Evolutionary conservation across 2,329 filamentous ascomycete species (phyloP).

Genomic region (Colletotrichum costaricense): DNA sequence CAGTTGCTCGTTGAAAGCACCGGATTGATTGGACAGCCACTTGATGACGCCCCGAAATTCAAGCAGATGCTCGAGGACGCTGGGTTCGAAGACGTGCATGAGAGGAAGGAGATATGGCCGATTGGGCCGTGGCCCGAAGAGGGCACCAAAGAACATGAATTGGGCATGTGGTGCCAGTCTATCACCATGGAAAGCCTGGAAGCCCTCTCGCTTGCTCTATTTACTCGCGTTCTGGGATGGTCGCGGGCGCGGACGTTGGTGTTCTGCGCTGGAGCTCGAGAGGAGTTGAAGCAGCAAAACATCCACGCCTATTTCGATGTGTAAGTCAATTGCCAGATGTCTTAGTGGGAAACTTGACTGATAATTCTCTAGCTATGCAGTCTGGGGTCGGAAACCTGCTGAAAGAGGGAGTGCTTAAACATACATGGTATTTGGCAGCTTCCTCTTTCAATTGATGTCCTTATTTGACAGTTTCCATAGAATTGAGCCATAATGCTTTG

Average conservation of each 20-base stretch:
- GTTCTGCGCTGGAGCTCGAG: too few species aligned
- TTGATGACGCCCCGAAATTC: neutral
- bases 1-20: constrained; percentile 36
- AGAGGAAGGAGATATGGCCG: constrained; percentile 46
- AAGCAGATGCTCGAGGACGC: constrained; percentile 39
- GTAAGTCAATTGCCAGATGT: too few species aligned
- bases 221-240: too few species aligned
- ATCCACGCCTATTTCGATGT: too few species aligned
- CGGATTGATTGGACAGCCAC: neutral
- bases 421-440: neutral
- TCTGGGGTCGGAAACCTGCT: neutral
- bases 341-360: too few species aligned
- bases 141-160: constrained; percentile 42
- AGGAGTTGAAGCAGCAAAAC: too few species aligned
- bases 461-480: too few species aligned
- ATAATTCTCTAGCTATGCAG: too few species aligned
- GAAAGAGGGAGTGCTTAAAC: neutral
- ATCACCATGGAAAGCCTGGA: constrained; percentile 41
- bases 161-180: constrained; percentile 43
- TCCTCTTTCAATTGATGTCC: too few species aligned
- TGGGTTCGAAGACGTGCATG: constrained; percentile 47
- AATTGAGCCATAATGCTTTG: too few species aligned
- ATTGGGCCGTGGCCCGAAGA: constrained; percentile 37
- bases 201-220: neutral
- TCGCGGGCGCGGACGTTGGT: too few species aligned